A percentile compares a stretch with the other conserved stretches of the same genome.
Conservation (phyloP, 2,329 filamentous ascomycete genomes). For the Kalaharituber pfeilii region DNA sequence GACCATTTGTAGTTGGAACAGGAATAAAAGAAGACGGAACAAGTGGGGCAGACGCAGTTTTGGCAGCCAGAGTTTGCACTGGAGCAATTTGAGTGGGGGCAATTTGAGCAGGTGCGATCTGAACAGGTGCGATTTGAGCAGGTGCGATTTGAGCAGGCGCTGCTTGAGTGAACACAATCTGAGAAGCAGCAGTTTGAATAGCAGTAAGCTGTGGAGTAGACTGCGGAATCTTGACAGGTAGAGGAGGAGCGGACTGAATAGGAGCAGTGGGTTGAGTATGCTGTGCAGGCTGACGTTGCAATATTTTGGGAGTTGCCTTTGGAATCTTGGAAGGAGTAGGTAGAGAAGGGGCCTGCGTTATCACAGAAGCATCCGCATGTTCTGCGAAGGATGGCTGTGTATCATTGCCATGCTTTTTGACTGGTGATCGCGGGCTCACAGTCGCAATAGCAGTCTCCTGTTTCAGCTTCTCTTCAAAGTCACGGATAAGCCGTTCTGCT, state of each 20-base stretch:
- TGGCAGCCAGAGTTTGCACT: slow-evolving; percentile 19
- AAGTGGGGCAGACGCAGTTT: slow-evolving; percentile 29
- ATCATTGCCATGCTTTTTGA: slow-evolving; percentile 24
- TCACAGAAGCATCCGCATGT: slow-evolving; percentile 9
- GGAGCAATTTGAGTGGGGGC: no score
- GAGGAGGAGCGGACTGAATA: slow-evolving; percentile 23
- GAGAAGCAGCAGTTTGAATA: no score
- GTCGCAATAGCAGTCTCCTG: not conserved
- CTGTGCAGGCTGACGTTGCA: no score
- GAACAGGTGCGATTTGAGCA: no score
- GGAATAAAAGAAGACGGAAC: no score
- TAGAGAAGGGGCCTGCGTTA: no score
- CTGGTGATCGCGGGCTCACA: slow-evolving; percentile 18
- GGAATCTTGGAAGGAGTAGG: no score
- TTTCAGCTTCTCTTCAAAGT: not conserved
- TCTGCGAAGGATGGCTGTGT: slow-evolving; percentile 15
- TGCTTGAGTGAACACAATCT: no score
- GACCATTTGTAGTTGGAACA: slow-evolving; percentile 45
- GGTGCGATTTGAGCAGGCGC: no score
- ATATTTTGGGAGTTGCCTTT: no score
- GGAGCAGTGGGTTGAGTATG: slow-evolving; percentile 17
- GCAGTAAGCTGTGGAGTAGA: not conserved
- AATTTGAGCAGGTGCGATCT: no score
- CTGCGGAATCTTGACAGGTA: not conserved
- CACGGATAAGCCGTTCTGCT: slow-evolving; percentile 5